These are phyloP conservation scores for Plantago coronopus DNA, from an alignment of 305 asterid species.

Conservation along the genomic window DNA sequence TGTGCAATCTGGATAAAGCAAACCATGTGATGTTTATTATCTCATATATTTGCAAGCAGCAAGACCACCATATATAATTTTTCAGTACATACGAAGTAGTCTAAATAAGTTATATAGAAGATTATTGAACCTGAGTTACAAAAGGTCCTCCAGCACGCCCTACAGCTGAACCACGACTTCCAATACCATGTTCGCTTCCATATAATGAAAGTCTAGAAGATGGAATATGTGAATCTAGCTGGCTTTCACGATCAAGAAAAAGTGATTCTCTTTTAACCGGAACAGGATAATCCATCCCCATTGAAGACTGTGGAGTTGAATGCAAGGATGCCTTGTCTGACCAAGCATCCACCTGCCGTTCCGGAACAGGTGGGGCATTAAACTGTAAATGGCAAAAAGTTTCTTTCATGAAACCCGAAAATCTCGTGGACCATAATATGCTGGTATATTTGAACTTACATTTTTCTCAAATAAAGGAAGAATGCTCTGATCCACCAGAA, in stretches of 20 bases:
- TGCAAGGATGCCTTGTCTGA: constrained; percentile 45
- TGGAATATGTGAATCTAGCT: constrained; percentile 45
- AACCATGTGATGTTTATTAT: not conserved
- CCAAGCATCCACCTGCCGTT: constrained; percentile 57
- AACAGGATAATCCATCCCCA: constrained; percentile 51
- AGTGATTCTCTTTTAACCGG: constrained; percentile 55
- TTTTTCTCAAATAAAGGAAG: constrained; percentile 81
- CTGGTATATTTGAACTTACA: constrained; percentile 39
- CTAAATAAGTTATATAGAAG: not conserved
- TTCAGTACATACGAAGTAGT: constrained; percentile 6
- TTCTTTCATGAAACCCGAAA: not conserved
- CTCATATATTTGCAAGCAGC: not conserved
- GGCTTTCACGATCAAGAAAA: constrained; percentile 58
- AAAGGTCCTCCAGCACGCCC: constrained; percentile 63
- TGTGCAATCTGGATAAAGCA: constrained; percentile 54
- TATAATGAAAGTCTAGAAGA: constrained; percentile 51
- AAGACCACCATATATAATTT: not conserved
- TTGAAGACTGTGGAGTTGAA: constrained; percentile 42
- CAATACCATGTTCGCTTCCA: constrained; percentile 60
- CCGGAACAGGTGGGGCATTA: constrained; percentile 46
- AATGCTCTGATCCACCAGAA: constrained; percentile 78
- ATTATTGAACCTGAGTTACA: constrained; percentile 67
- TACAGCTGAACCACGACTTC: constrained; percentile 44
- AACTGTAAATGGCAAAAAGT: constrained; percentile 36
- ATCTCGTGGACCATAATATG: constrained; percentile 6